phyloP scores from a whole-genome alignment of 495 filamentous ascomycete genomes.

The Podospora sp. region DNA sequence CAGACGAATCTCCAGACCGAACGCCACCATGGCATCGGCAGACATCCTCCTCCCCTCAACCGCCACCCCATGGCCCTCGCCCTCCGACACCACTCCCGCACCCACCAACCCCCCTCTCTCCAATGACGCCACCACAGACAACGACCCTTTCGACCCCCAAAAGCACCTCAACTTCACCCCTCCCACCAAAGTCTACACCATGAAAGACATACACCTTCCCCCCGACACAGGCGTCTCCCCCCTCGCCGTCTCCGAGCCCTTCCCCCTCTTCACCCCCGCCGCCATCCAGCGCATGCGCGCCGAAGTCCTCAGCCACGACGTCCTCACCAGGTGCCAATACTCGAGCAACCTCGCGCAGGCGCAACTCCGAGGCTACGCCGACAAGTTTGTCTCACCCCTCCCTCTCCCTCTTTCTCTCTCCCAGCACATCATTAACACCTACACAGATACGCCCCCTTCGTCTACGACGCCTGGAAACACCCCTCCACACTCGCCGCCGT shows the following conservation, averaged over 20 bases:
- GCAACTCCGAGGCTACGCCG: slow-evolving; percentile 68
- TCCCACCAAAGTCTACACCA: slow-evolving; percentile 56
- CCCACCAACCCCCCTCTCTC: neutral
- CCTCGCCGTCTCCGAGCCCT: slow-evolving; percentile 71
- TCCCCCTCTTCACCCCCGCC: slow-evolving; percentile 69
- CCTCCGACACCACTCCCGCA: neutral
- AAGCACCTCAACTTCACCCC: slow-evolving; percentile 59
- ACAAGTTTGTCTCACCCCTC: slow-evolving; percentile 55
- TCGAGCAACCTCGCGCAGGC: slow-evolving; percentile 66
- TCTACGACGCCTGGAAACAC: slow-evolving; percentile 70
- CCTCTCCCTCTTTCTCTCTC: slow-evolving; percentile 4
- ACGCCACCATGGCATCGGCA: slow-evolving; percentile 14
- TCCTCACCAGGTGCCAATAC: slow-evolving; percentile 66
- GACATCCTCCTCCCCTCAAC: slow-evolving; percentile 8
- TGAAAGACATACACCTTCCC: slow-evolving; percentile 61
- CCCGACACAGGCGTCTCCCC: slow-evolving; percentile 63
- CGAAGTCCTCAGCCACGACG: slow-evolving; percentile 65
- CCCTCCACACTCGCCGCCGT: slow-evolving; percentile 65
- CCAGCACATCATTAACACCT: slow-evolving; percentile 11
- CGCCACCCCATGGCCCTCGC: neutral
- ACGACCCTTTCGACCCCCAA: slow-evolving; percentile 35
- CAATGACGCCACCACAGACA: neutral
- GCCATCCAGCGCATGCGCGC: slow-evolving; percentile 66
- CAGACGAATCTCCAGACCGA: neutral
- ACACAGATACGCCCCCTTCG: slow-evolving; percentile 52